These are phyloP conservation scores for Phytophthora pseudosyringae DNA, from an alignment of 352 stramenopile species.

Conservation along the genomic window DNA sequence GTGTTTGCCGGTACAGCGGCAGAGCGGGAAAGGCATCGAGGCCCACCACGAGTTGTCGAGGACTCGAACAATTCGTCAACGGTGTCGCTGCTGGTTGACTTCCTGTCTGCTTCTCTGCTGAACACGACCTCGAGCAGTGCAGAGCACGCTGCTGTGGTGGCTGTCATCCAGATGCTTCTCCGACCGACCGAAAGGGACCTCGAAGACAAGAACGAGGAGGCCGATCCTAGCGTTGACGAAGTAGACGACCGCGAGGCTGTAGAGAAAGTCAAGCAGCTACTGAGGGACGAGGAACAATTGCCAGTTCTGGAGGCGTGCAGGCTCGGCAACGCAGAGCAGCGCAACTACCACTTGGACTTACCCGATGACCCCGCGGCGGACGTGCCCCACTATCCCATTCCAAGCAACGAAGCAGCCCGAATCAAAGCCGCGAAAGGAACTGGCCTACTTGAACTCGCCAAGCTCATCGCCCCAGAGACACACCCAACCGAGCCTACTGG, in stretches of 20 bases:
- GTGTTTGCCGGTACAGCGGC: constrained; percentile 17
- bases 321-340: constrained; percentile 14
- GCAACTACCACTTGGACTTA: constrained; percentile 12
- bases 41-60: constrained; percentile 11
- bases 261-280: constrained; percentile 2
- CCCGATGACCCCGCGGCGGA: constrained; percentile 10
- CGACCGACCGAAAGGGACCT: background rate
- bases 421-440: constrained; percentile 5
- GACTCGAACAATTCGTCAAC: constrained; percentile 9
- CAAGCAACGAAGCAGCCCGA: constrained; percentile 27
- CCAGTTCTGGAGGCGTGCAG: constrained; percentile 14
- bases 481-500: constrained; percentile 1
- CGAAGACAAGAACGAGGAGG: background rate
- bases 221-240: background rate
- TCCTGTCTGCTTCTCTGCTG: constrained; percentile 19
- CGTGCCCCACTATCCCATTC: constrained; percentile 23
- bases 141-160: constrained; percentile 13
- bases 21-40: constrained; percentile 14
- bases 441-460: constrained; percentile 15
- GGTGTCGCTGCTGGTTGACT: constrained; percentile 23
- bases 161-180: constrained; percentile 20
- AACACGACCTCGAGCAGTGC: constrained; percentile 6
- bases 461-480: constrained; percentile 12
- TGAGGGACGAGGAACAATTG: constrained; percentile 14
- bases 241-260: background rate